phyloP scores from a whole-genome alignment of 345 rosid genomes.

The Kernera saxatilis region DNA sequence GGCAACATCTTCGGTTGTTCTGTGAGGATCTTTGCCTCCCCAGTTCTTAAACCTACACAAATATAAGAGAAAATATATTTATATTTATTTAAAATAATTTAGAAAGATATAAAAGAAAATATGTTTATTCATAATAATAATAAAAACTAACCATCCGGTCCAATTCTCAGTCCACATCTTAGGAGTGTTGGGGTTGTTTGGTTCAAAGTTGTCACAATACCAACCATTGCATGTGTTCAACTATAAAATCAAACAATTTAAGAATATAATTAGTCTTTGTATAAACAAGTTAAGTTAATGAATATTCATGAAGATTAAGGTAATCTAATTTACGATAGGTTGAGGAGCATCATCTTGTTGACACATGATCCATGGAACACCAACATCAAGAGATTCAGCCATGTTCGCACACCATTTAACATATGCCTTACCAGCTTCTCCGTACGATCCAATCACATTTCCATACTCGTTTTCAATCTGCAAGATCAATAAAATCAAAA shows the following conservation, averaged over 20 bases:
- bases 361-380: slow-evolving; percentile 64
- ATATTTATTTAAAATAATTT: background rate
- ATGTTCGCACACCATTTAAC: slow-evolving; percentile 33
- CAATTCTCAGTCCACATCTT: slow-evolving; percentile 71
- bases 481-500: background rate
- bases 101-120: background rate
- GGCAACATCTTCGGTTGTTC: slow-evolving; percentile 59
- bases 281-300: background rate
- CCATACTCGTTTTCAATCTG: slow-evolving; percentile 42
- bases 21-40: slow-evolving; percentile 44
- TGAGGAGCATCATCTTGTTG: slow-evolving; percentile 43
- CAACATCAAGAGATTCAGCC: slow-evolving; percentile 37
- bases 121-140: background rate
- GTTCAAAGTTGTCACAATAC: slow-evolving; percentile 43
- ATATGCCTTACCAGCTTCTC: slow-evolving; percentile 26
- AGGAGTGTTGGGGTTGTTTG: slow-evolving; percentile 37
- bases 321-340: slow-evolving; percentile 33
- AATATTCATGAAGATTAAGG: background rate
- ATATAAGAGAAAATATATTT: background rate
- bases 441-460: slow-evolving; percentile 26
- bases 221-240: slow-evolving; percentile 50
- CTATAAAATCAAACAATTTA: slow-evolving; percentile 16
- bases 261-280: background rate
- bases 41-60: slow-evolving; percentile 44
- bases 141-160: slow-evolving; percentile 50